These are phyloP conservation scores for Aureobasidium sp. DNA, from an alignment of 2,329 filamentous ascomycete genomes.

Conservation along the genomic window DNA sequence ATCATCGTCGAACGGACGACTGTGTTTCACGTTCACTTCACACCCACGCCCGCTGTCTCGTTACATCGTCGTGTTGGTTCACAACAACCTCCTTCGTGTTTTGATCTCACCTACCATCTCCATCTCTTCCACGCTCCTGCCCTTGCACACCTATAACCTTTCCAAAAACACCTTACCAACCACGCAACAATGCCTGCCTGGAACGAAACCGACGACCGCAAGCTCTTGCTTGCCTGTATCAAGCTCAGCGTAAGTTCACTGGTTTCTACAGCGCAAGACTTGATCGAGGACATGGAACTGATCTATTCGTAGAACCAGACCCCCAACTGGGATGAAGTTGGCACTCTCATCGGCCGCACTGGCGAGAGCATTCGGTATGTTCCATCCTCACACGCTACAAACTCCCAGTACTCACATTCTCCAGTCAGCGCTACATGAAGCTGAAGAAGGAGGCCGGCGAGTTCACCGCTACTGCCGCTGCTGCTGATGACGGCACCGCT, in stretches of 20 bases:
- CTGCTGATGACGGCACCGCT: neutral
- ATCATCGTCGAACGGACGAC: neutral
- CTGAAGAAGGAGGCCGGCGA: slow-evolving; percentile 13
- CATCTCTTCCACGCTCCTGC: neutral
- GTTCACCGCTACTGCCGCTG: neutral
- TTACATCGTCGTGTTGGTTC: neutral
- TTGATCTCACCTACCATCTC: neutral
- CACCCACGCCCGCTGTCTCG: neutral
- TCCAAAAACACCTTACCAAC: neutral
- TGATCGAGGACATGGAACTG: no score
- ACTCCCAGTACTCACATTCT: no score
- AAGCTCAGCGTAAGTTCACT: no score
- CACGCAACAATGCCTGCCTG: neutral
- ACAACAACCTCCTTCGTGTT: neutral
- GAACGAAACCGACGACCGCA: neutral
- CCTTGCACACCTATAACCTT: neutral
- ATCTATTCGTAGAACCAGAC: no score
- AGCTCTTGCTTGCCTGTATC: neutral
- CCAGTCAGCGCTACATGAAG: slow-evolving; percentile 10
- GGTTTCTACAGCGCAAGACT: no score
- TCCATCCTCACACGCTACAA: no score
- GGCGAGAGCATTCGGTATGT: neutral
- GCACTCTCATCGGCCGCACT: neutral
- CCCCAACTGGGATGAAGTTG: slow-evolving; percentile 6
- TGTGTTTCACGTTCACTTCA: neutral